Evolutionary conservation across 1,284 basidiomycete species (phyloP).

Genomic region (Austroboletus niveus): DNA sequence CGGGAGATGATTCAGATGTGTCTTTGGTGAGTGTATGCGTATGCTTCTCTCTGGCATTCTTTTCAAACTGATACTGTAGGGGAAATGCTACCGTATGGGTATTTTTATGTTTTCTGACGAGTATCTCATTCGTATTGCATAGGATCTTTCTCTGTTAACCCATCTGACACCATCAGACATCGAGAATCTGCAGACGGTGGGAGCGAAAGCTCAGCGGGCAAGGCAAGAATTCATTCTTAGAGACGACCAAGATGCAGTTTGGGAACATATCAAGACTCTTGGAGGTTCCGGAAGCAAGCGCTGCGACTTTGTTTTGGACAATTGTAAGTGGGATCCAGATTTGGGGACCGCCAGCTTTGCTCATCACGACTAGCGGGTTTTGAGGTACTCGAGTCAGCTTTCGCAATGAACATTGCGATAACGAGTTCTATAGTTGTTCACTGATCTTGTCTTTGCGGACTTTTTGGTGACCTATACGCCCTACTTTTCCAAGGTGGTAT

Average conservation of each 20-base stretch:
- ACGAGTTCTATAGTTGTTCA: constrained; percentile 66
- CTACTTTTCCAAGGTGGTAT: constrained; percentile 76
- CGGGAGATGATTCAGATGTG: constrained; percentile 87
- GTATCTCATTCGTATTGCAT: constrained; percentile 7
- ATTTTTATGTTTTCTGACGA: neutral
- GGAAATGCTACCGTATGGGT: constrained; percentile 75
- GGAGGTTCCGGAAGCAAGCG: constrained; percentile 38
- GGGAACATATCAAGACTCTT: constrained; percentile 67
- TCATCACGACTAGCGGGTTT: constrained; percentile 68
- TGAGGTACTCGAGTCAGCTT: constrained; percentile 42
- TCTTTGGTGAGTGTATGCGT: constrained; percentile 61
- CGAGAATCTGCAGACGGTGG: constrained; percentile 79
- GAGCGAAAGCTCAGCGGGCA: constrained; percentile 71
- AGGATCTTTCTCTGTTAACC: constrained; percentile 84
- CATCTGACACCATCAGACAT: constrained; percentile 81
- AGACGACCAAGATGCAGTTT: constrained; percentile 79
- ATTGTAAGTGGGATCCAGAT: constrained; percentile 51
- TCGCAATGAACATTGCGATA: neutral
- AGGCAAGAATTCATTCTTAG: constrained; percentile 78
- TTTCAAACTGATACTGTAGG: constrained; percentile 39
- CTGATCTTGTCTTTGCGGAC: constrained; percentile 93
- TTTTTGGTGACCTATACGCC: constrained; percentile 89
- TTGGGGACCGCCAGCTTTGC: neutral
- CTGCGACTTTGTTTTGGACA: constrained; percentile 91
- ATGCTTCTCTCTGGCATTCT: neutral